phyloP scores from a whole-genome alignment of 495 filamentous ascomycete species.

The Pyrenopolyporus hunteri region DNA sequence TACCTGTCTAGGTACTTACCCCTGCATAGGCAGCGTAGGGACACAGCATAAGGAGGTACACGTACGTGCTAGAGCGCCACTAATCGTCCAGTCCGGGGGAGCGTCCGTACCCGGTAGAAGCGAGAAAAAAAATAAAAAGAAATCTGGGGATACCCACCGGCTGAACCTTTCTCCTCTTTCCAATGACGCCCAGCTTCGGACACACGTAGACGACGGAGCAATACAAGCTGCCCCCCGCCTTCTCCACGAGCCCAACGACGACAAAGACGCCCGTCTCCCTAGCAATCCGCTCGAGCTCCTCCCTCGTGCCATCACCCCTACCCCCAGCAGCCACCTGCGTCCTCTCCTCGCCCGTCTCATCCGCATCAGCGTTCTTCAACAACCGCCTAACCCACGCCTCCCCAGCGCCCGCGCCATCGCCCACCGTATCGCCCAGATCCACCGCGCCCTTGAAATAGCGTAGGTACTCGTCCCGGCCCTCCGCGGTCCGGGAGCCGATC shows the following conservation, averaged over 20 bases:
- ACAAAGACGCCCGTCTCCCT: slow-evolving; percentile 79
- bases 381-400: slow-evolving; percentile 72
- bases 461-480: slow-evolving; percentile 83
- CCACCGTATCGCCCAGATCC: slow-evolving; percentile 86
- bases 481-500: slow-evolving; percentile 69
- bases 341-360: slow-evolving; percentile 44
- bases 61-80: no score
- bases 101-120: no score
- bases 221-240: slow-evolving; percentile 79
- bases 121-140: neutral
- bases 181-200: slow-evolving; percentile 70
- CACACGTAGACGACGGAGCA: slow-evolving; percentile 86
- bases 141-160: slow-evolving; percentile 58
- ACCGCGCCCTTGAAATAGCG: slow-evolving; percentile 78
- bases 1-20: no score
- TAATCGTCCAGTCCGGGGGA: no score
- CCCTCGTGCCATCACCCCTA: slow-evolving; percentile 86
- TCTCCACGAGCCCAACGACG: slow-evolving; percentile 79
- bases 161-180: slow-evolving; percentile 95
- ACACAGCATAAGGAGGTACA: no score
- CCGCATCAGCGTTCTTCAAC: slow-evolving; percentile 58
- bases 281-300: slow-evolving; percentile 76
- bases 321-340: slow-evolving; percentile 51
- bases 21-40: no score
- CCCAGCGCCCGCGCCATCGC: slow-evolving; percentile 65